Conservation (phyloP, 1,139 yeast species). For the Pichia sp. region DNA sequence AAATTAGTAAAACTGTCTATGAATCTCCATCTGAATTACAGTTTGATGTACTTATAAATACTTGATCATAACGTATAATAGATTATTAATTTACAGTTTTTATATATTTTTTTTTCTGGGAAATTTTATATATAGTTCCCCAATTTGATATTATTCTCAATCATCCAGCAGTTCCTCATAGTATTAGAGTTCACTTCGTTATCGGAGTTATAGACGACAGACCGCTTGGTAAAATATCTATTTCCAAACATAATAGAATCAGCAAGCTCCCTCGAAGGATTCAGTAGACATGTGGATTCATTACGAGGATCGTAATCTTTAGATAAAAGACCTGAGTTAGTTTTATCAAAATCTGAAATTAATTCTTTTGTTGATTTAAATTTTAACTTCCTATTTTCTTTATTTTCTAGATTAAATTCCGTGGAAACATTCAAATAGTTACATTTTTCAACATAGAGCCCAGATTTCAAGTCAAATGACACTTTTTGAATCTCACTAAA, state of each 20-base stretch:
- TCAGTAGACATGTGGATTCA: background rate
- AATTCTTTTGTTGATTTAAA: constrained; percentile 5
- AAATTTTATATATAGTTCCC: too few relatives aligned
- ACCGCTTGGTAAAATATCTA: background rate
- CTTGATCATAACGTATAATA: too few relatives aligned
- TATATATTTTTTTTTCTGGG: too few relatives aligned
- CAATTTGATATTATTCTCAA: constrained; percentile 4
- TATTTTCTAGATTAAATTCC: background rate
- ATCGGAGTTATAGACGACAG: background rate
- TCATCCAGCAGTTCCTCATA: constrained; percentile 7
- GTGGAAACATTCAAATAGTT: constrained; percentile 2
- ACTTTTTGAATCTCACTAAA: constrained; percentile 2
- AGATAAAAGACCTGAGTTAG: constrained; percentile 10
- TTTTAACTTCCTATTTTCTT: background rate
- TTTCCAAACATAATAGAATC: background rate
- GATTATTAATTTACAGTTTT: background rate
- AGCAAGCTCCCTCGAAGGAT: background rate
- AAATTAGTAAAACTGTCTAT: background rate
- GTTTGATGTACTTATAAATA: background rate
- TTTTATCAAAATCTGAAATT: constrained; percentile 8
- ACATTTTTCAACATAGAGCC: constrained; percentile 2
- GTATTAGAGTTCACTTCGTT: constrained; percentile 1
- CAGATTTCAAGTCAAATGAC: constrained; percentile 5
- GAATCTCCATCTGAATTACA: background rate
- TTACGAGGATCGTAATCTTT: constrained; percentile 6